Evolutionary conservation across 768 basidiomycete species (phyloP), one percentile per base, ranked within the genome.

Genomic region (Daedaleopsis sinensis): DNA sequence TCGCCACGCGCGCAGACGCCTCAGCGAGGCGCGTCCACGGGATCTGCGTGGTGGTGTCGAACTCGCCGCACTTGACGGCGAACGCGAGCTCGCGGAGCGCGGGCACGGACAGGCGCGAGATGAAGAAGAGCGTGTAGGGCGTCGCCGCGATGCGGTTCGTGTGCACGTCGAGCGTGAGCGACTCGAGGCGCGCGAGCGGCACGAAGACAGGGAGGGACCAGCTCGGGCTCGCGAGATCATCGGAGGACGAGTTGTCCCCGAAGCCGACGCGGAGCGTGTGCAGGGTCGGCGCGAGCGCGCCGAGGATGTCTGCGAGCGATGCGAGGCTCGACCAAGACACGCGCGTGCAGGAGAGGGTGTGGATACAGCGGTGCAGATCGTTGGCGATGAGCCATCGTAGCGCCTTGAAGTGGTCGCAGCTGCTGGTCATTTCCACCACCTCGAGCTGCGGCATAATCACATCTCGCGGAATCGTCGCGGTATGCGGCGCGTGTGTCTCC

Each of bases 111-210:
- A 62, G 61, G 24, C 48, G 56, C 21, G 52, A 37, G 42, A 62
- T 56, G 16, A 62, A 38, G 46, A 50, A 50, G 21, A 62, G 61
- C 27, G 52, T 58, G 52, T 58, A 62, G 3, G 61, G 61, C 5
- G 58, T 44, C 35, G 42, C 52, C 37, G 57, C 53, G 57, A 58
- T 44, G 19, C 61, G 61, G 8, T 38, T 36, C 37, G 61, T 62
- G 47, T 53, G 52, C 23, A 62, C 38, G 56, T 62, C 61, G 37
- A 62, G 52, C 13, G 61, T 62, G 52, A 62, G 52, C n/a, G 61
- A 54, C 1, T 39, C 35, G 23, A 62, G 57, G 10, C 24, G 19
- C 35, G 57, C 19, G 19, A 62, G 61, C 16, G 61, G 56, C 9
- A 32, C 37, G 47, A 62, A 58, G 4, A 43, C 15, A 16, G 44